phyloP scores from a whole-genome alignment of 345 rosid genomes.

The Linum usitatissimum region DNA sequence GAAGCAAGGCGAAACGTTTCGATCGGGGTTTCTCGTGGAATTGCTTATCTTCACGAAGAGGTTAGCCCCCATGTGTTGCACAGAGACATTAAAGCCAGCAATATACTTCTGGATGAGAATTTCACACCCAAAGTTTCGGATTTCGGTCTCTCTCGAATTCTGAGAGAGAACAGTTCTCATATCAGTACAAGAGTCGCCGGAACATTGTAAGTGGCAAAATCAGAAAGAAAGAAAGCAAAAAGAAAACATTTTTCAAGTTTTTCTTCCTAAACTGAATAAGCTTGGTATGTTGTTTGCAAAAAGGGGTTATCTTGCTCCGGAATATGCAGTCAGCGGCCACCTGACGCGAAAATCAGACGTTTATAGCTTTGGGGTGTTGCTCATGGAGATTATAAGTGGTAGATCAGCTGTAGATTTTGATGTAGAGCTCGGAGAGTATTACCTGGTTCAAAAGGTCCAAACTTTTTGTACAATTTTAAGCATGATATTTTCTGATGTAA shows the following conservation, averaged over 20 bases:
- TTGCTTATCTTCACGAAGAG: slow-evolving; percentile 50
- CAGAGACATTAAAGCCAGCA: slow-evolving; percentile 52
- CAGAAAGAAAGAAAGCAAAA: neutral
- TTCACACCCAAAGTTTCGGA: slow-evolving; percentile 49
- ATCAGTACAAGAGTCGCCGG: slow-evolving; percentile 53
- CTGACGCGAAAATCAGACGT: slow-evolving; percentile 47
- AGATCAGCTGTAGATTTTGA: slow-evolving; percentile 30
- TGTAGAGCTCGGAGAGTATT: slow-evolving; percentile 35
- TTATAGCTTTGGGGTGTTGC: slow-evolving; percentile 48
- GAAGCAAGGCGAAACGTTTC: slow-evolving; percentile 29
- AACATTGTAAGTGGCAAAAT: slow-evolving; percentile 34
- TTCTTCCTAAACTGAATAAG: neutral
- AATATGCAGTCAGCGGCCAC: slow-evolving; percentile 39
- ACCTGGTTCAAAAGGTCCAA: slow-evolving; percentile 45
- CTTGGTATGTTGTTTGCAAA: slow-evolving; percentile 10
- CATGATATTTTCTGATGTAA: neutral
- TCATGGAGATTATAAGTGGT: slow-evolving; percentile 46
- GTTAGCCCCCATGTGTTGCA: slow-evolving; percentile 42
- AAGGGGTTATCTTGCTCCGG: slow-evolving; percentile 58
- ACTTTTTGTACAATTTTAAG: too few species aligned
- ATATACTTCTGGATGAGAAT: slow-evolving; percentile 40
- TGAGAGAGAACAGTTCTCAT: slow-evolving; percentile 30
- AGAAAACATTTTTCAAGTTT: neutral
- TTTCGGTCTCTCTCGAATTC: slow-evolving; percentile 46
- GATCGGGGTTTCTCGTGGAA: slow-evolving; percentile 43